Conservation (phyloP, 2,329 filamentous ascomycete species). For the Fusarium mangiferae region DNA sequence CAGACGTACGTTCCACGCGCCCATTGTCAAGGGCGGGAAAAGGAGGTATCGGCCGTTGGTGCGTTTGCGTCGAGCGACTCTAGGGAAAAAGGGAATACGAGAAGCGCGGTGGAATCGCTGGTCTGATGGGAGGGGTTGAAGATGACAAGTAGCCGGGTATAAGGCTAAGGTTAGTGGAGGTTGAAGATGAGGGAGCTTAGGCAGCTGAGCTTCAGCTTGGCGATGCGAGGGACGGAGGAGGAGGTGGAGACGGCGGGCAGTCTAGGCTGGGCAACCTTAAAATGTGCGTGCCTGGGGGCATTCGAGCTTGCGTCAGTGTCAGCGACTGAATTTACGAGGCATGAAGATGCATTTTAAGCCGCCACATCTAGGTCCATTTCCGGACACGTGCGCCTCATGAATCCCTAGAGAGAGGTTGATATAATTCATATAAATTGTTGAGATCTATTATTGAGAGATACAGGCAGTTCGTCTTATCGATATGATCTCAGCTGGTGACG, state of each 20-base stretch:
- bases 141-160: constrained; percentile 26
- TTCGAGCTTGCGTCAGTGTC: constrained; percentile 43
- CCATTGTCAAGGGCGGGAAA: constrained; percentile 47
- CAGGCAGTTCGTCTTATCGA: neutral
- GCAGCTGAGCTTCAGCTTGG: constrained; percentile 23
- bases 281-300: constrained; percentile 10
- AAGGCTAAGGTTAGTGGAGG: neutral
- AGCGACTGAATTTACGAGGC: neutral
- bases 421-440: too few relatives aligned
- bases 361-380: constrained; percentile 30
- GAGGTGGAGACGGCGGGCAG: constrained; percentile 25
- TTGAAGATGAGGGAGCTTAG: constrained; percentile 14
- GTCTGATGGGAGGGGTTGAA: constrained; percentile 4
- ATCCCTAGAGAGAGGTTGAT: neutral
- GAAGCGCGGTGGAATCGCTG: neutral
- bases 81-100: neutral
- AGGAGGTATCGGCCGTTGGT: constrained; percentile 25
- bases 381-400: constrained; percentile 1
- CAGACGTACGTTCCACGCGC: constrained; percentile 53
- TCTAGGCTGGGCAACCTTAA: constrained; percentile 7
- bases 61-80: constrained; percentile 3
- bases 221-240: constrained; percentile 37
- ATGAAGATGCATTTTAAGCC: constrained; percentile 17
- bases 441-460: neutral
- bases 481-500: neutral